These are phyloP conservation scores for Cadophora gregata DNA, from an alignment of 2,329 filamentous ascomycete genomes.

Conservation along the genomic window DNA sequence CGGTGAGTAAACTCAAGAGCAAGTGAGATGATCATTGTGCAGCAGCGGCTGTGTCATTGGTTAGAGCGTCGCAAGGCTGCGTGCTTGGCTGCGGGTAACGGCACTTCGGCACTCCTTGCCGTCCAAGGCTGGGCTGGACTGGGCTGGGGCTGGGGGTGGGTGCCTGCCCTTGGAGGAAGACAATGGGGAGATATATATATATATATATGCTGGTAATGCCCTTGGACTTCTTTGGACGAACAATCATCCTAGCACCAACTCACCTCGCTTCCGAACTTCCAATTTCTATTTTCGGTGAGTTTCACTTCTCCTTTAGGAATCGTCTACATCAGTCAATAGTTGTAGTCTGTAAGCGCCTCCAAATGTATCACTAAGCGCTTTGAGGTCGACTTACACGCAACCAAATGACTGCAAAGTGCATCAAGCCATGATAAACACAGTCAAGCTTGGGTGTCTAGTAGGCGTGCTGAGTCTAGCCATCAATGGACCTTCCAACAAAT, in stretches of 20 bases:
- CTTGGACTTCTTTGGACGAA: background rate
- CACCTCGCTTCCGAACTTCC: background rate
- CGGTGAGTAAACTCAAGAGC: too few species aligned
- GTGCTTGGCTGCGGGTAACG: background rate
- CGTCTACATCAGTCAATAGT: background rate
- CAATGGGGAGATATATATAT: background rate
- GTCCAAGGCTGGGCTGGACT: background rate
- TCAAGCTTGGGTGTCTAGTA: conserved; percentile 3
- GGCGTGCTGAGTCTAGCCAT: conserved; percentile 12
- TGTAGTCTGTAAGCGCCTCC: background rate
- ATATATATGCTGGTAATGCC: background rate
- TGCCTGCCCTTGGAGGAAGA: background rate
- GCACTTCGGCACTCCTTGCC: background rate
- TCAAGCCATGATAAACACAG: background rate
- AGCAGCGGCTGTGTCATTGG: background rate
- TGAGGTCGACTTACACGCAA: conserved; percentile 1
- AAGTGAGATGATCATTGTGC: too few species aligned
- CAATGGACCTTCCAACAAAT: background rate
- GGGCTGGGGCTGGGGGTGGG: background rate
- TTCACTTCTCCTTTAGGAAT: background rate
- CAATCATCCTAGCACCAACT: background rate
- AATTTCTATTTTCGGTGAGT: conserved; percentile 3
- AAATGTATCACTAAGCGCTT: conserved; percentile 22
- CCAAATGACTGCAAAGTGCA: background rate
- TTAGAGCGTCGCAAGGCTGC: conserved; percentile 7